Percentiles rank a stretch among this genome's conserved stretches.
Evolutionary conservation across 208 protist genomes (phyloP).

Genomic region (Wallacemonas sp.): DNA sequence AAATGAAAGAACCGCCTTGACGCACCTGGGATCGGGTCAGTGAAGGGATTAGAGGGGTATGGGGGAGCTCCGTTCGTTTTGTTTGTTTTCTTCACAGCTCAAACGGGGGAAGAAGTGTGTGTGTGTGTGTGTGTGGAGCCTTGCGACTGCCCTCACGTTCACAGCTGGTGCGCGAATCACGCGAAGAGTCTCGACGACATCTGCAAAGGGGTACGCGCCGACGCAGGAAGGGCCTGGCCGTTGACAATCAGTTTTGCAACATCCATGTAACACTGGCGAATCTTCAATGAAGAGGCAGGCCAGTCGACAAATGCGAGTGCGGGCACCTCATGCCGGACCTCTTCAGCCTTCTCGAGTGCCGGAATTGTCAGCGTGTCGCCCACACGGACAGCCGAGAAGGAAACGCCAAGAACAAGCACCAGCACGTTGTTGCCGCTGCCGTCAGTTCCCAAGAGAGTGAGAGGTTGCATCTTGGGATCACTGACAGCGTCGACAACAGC

Average conservation of each 20-base stretch:
- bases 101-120: too few species aligned
- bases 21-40: too few species aligned
- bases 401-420: constrained; percentile 65
- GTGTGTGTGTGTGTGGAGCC: too few species aligned
- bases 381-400: constrained; percentile 47
- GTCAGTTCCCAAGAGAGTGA: constrained; percentile 53
- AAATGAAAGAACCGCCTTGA: too few species aligned
- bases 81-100: too few species aligned
- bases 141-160: too few species aligned
- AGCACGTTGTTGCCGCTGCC: constrained; percentile 43
- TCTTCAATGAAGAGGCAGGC: constrained; percentile 31
- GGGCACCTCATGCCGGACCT: constrained; percentile 48
- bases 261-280: constrained; percentile 52
- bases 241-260: constrained; percentile 57
- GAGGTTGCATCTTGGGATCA: constrained; percentile 66
- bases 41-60: too few species aligned
- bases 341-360: constrained; percentile 14
- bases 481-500: constrained; percentile 69
- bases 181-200: constrained; percentile 80
- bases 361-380: constrained; percentile 59
- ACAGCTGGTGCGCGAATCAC: too few species aligned
- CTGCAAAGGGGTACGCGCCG: constrained; percentile 44
- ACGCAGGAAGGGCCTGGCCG: constrained; percentile 42
- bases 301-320: constrained; percentile 34
- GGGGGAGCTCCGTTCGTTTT: too few species aligned